phyloP scores from a whole-genome alignment of 2,329 filamentous ascomycete genomes.

The Didymella pinodella region DNA sequence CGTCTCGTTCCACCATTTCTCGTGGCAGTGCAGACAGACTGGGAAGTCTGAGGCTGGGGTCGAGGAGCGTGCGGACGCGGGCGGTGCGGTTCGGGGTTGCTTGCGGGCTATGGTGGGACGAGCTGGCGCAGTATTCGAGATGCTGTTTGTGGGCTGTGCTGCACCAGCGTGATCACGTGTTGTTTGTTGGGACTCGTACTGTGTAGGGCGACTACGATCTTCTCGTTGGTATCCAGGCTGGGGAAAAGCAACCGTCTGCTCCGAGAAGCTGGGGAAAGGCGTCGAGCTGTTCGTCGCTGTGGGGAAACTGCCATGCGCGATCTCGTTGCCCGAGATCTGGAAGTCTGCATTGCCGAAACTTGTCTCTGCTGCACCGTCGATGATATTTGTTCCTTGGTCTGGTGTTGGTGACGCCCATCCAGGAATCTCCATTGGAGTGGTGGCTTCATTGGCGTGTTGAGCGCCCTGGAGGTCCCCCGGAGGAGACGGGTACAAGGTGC shows the following conservation, averaged over 20 bases:
- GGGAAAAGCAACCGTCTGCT: not conserved
- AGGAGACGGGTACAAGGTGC: not conserved
- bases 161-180: not conserved
- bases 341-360: not conserved
- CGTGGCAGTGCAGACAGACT: conserved; percentile 17
- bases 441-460: not conserved
- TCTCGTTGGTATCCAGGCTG: not conserved
- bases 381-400: too few relatives aligned
- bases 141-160: not conserved
- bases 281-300: too few relatives aligned
- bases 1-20: conserved; percentile 17
- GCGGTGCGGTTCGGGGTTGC: not conserved
- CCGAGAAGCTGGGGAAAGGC: too few relatives aligned
- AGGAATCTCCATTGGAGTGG: not conserved
- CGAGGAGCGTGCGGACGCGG: not conserved
- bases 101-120: not conserved
- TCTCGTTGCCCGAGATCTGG: not conserved
- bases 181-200: not conserved
- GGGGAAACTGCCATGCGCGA: not conserved
- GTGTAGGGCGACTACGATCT: not conserved
- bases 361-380: too few relatives aligned
- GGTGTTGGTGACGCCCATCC: not conserved
- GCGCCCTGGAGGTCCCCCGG: not conserved
- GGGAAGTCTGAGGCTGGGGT: not conserved
- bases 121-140: too few relatives aligned